phyloP scores from a whole-genome alignment of 1,284 basidiomycete genomes.

The Ganoderma multipileum region DNA sequence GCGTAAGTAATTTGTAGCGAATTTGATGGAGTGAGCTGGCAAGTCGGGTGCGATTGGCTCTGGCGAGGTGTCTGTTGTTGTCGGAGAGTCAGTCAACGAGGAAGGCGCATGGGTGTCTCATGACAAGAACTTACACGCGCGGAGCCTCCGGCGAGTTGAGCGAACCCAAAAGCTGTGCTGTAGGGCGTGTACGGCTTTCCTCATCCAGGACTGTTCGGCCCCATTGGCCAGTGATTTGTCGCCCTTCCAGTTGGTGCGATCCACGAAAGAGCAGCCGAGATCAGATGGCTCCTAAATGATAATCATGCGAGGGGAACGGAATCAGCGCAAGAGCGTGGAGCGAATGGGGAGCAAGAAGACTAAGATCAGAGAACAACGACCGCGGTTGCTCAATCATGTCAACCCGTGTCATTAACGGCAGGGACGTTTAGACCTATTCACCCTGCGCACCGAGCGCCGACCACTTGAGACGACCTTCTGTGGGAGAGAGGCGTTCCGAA shows the following conservation, averaged over 20 bases:
- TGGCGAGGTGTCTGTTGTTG: neutral
- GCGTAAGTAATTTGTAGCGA: neutral
- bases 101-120: neutral
- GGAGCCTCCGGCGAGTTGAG: neutral
- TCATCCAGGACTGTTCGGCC: neutral
- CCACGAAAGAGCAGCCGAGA: neutral
- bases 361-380: neutral
- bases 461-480: neutral
- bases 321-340: neutral
- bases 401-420: neutral
- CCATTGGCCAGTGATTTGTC: neutral
- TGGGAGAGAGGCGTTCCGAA: neutral
- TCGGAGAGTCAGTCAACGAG: neutral
- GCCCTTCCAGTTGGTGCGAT: neutral
- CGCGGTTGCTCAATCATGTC: neutral
- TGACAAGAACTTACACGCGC: neutral
- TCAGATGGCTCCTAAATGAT: neutral
- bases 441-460: neutral
- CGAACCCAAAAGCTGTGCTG: constrained; percentile 1
- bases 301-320: neutral
- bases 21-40: neutral
- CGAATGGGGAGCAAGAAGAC: neutral
- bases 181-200: neutral
- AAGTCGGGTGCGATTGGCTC: neutral
- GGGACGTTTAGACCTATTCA: neutral